Evolutionary conservation across 2,329 filamentous ascomycete genomes (phyloP).

Genomic region (Claviceps spartinae): DNA sequence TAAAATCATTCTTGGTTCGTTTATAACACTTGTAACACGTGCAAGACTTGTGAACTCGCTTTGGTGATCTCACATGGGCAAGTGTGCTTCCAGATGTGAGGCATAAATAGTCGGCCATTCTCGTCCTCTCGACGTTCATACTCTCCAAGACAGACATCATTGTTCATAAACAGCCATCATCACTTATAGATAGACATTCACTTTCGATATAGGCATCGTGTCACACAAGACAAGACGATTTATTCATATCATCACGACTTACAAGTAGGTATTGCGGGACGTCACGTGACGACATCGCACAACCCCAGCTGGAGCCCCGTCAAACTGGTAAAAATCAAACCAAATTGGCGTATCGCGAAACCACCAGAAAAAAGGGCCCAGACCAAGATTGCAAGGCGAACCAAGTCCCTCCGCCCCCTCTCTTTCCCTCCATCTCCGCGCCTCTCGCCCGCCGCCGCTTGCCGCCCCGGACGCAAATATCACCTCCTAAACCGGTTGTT

Average conservation of each 20-base stretch:
- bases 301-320: conserved; percentile 29
- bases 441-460: conserved; percentile 9
- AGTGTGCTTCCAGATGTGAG: no score
- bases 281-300: conserved; percentile 29
- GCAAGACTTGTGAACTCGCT: no score
- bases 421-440: conserved; percentile 6
- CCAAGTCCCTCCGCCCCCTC: neutral
- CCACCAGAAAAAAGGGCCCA: conserved; percentile 1
- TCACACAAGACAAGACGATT: no score
- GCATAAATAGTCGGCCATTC: no score
- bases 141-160: no score
- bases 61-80: no score
- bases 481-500: conserved; percentile 4
- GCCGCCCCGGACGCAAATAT: conserved; percentile 4
- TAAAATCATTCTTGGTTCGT: no score
- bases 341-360: conserved; percentile 25
- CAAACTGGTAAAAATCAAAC: conserved; percentile 27
- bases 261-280: conserved; percentile 17
- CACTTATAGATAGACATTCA: no score
- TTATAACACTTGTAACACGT: no score
- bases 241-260: conserved; percentile 23
- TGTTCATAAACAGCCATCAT: no score
- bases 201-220: no score
- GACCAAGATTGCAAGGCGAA: neutral
- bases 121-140: no score